Evolutionary conservation across 2,329 filamentous ascomycete species (phyloP), one percentile per base, ranked within the genome.

Genomic region (Drechslera avenae): DNA sequence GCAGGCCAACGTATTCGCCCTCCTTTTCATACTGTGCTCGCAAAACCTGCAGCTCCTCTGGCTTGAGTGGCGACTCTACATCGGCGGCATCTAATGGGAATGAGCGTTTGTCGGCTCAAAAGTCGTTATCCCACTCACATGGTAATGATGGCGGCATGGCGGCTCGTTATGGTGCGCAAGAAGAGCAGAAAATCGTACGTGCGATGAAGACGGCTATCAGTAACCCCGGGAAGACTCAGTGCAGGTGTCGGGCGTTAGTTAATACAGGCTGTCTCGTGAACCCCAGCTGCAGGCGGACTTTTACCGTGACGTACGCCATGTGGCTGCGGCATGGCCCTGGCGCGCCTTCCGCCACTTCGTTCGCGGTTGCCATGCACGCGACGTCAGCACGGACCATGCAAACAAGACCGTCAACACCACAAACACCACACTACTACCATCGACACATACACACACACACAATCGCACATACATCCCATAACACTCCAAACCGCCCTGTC

Each of bases 21-120:
- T 99, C 94, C 73, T 96, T 96, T 73, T 97, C 93, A 74, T 94
- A 99, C 75, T 99, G 94, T 54, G 90, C 82, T 60, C 93, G 90
- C 46, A 99, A 83, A 57, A 97, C 94, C 74, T 92, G 87, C 54
- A 99, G 87, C 77, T 99, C 94, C 42, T 90, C 89, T 49, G 90
- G 86, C 77, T 94, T 95, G 57, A 99, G 83, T 62, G 94, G 90
- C 72, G 91, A 96, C 81, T 99, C 94, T 67, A 94, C 94, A 78
- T 99, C 94, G 63, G 95, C 91, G 69, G 94, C 94, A 81, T 97
- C 94, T 97, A 77, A 31, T 50, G 13, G 30, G 35, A 46, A 61
- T 75, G 54, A 68, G 67, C 56, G 39, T 52, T 34, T 45, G 36
- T 52, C 36, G 46, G 40, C 44, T 35, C 46, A 52, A 19, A 52